These are phyloP conservation scores for Singerocomus inundabilis DNA, from an alignment of 1,284 basidiomycete genomes.

Conservation along the genomic window DNA sequence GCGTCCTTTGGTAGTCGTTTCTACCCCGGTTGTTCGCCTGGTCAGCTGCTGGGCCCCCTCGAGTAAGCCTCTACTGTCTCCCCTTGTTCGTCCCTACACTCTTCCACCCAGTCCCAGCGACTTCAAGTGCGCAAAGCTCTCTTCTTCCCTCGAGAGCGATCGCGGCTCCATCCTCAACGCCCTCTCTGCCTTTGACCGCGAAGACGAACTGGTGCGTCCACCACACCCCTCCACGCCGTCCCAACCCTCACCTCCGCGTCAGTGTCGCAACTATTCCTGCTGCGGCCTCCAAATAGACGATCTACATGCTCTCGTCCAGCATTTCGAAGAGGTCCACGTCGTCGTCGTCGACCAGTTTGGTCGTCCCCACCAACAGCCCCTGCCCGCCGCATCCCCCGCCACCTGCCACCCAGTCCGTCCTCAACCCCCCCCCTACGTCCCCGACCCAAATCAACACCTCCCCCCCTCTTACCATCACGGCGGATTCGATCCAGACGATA, in stretches of 20 bases:
- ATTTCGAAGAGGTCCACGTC: conserved; percentile 84
- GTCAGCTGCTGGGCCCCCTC: conserved; percentile 56
- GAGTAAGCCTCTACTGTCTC: conserved; percentile 46
- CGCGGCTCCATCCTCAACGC: conserved; percentile 63
- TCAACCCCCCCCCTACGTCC: conserved; percentile 18
- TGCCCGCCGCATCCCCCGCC: conserved; percentile 46
- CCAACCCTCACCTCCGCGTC: too few species aligned
- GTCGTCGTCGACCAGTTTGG: conserved; percentile 63
- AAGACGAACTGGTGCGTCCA: conserved; percentile 63
- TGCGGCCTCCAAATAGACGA: conserved; percentile 78
- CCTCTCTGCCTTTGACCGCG: conserved; percentile 61
- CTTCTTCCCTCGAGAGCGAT: conserved; percentile 61
- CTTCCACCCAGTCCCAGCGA: conserved; percentile 45
- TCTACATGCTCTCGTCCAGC: conserved; percentile 82
- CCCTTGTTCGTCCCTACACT: not conserved
- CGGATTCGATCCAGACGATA: conserved; percentile 71
- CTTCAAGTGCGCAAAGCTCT: conserved; percentile 52
- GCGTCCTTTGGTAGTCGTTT: conserved; percentile 62
- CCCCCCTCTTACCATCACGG: conserved; percentile 28
- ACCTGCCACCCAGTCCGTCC: conserved; percentile 29
- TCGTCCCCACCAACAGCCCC: conserved; percentile 41
- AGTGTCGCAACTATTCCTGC: conserved; percentile 83
- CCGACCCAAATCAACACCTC: conserved; percentile 16
- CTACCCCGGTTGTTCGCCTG: conserved; percentile 59
- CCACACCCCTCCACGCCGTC: not conserved